These are phyloP conservation scores for Debaryomyces maramus DNA, from an alignment of 805 yeast species.

Conservation along the genomic window DNA sequence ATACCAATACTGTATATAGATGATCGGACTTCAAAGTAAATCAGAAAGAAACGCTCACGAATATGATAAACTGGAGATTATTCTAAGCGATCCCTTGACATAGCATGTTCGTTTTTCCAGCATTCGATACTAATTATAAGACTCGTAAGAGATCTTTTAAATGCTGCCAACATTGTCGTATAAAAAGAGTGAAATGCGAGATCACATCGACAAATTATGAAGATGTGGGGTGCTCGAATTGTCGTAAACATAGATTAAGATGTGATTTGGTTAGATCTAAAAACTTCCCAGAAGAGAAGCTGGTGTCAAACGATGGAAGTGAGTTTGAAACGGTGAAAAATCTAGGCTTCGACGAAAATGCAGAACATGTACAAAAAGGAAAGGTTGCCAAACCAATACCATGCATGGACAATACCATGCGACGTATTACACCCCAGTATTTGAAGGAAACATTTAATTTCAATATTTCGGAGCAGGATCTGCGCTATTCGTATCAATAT, in stretches of 20 bases:
- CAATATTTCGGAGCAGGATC: conserved; percentile 21
- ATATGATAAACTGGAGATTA: too few relatives aligned
- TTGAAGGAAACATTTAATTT: conserved; percentile 24
- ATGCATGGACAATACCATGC: too few relatives aligned
- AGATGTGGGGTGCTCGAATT: conserved; percentile 27
- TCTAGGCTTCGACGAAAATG: neutral
- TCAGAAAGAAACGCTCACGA: too few relatives aligned
- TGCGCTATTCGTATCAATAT: conserved; percentile 21
- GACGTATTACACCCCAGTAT: conserved; percentile 15
- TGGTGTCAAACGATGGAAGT: neutral
- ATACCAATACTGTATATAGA: too few relatives aligned
- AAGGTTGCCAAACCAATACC: neutral
- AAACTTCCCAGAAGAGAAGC: neutral
- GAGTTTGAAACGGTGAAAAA: neutral
- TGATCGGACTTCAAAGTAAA: too few relatives aligned
- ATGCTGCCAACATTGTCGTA: conserved; percentile 33
- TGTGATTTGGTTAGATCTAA: conserved; percentile 18
- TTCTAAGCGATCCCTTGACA: too few relatives aligned
- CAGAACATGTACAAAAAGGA: neutral
- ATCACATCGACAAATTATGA: conserved; percentile 26
- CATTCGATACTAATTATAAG: conserved; percentile 33
- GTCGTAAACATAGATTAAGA: conserved; percentile 19
- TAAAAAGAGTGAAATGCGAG: conserved; percentile 28
- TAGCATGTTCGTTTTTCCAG: conserved; percentile 37
- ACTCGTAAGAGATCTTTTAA: conserved; percentile 34